These are phyloP conservation scores for Massariosphaeria phaeospora DNA, from an alignment of 495 filamentous ascomycete genomes.

Conservation along the genomic window DNA sequence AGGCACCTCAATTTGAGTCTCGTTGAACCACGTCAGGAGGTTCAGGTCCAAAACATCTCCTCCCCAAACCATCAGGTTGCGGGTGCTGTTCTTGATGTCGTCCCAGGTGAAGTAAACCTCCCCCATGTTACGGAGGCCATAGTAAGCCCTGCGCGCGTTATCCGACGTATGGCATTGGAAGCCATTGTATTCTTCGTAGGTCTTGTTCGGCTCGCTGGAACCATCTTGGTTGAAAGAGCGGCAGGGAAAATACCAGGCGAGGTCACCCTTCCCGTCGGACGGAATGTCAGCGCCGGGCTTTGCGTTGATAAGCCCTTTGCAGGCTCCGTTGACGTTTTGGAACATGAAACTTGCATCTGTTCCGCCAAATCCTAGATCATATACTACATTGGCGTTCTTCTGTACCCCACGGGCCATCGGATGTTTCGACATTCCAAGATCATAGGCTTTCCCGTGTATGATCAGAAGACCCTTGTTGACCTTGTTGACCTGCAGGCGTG, in stretches of 20 bases:
- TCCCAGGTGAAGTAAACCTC: conserved; percentile 96
- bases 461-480: conserved; percentile 85
- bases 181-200: conserved; percentile 68
- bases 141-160: conserved; percentile 66
- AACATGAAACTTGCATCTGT: conserved; percentile 95
- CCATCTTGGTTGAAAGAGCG: conserved; percentile 88
- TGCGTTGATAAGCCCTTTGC: conserved; percentile 81
- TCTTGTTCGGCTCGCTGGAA: conserved; percentile 68
- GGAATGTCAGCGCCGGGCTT: conserved; percentile 70
- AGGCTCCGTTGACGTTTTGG: conserved; percentile 96
- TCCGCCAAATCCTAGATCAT: conserved; percentile 78
- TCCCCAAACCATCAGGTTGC: conserved; percentile 89
- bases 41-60: conserved; percentile 92
- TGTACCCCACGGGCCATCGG: conserved; percentile 75
- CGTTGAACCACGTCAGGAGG: conserved; percentile 87
- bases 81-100: conserved; percentile 79
- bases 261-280: conserved; percentile 61
- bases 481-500: conserved; percentile 71
- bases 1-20: conserved; percentile 72
- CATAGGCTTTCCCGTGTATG: conserved; percentile 85
- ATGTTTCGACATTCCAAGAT: conserved; percentile 70
- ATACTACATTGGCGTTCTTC: conserved; percentile 66
- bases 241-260: conserved; percentile 98
- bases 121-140: conserved; percentile 54
- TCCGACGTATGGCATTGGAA: conserved; percentile 85